phyloP scores from a whole-genome alignment of 176 grass and related monocot species.

The Saccharum spontaneum region DNA sequence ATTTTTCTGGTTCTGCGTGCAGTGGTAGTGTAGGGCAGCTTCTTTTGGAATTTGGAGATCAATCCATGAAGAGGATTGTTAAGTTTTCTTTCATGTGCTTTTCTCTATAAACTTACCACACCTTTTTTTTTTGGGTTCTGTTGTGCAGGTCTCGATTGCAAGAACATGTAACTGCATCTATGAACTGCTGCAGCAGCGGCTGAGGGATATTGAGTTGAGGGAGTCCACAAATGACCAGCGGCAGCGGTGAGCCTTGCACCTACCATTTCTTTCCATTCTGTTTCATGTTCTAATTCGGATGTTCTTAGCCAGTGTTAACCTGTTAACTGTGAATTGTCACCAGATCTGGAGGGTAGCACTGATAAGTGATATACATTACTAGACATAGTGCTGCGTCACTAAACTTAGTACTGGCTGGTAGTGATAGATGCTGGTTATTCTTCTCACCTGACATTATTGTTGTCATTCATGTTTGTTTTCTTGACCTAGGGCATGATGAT shows the following conservation, averaged over 20 bases:
- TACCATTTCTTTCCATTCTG: slow-evolving; percentile 5
- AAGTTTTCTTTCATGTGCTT: not conserved
- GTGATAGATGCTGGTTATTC: not conserved
- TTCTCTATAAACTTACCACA: not conserved
- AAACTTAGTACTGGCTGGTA: slow-evolving; percentile 3
- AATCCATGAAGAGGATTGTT: not conserved
- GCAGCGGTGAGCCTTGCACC: slow-evolving; percentile 66
- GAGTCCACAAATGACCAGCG: slow-evolving; percentile 80
- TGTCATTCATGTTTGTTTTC: not conserved
- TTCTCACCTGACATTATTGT: slow-evolving; percentile 10
- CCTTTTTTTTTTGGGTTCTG: not conserved
- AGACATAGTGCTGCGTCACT: not conserved
- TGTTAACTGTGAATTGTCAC: slow-evolving; percentile 12
- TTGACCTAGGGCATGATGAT: slow-evolving; percentile 4
- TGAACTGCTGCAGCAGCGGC: slow-evolving; percentile 84
- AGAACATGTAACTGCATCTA: slow-evolving; percentile 93
- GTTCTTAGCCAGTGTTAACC: not conserved
- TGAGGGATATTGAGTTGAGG: slow-evolving; percentile 89
- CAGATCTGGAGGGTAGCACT: slow-evolving; percentile 23
- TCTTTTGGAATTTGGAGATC: not conserved
- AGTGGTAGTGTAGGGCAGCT: not conserved
- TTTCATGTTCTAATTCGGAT: not conserved
- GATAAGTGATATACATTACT: slow-evolving; percentile 4
- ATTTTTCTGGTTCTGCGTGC: not conserved
- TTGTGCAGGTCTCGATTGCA: slow-evolving; percentile 66